Conservation (phyloP, 176 grass and related monocot species). For the Cenchrus fungigraminus region DNA sequence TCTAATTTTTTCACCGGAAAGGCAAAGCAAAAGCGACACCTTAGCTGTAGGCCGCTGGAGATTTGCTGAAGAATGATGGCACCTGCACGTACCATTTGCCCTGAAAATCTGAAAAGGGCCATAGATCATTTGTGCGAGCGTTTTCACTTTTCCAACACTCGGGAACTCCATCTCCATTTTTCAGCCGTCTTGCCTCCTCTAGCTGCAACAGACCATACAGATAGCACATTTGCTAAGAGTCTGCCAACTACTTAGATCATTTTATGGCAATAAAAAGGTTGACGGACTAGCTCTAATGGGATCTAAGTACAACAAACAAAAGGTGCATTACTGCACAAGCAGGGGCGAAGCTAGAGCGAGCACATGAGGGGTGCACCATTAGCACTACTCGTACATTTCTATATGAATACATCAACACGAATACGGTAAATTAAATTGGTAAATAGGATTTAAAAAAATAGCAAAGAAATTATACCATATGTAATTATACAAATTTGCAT, state of each 20-base stretch:
- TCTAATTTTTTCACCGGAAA: constrained; percentile 27
- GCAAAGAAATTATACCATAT: too few species aligned
- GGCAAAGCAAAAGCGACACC: constrained; percentile 48
- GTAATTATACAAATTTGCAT: too few species aligned
- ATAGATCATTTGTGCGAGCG: constrained; percentile 32
- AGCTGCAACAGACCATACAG: constrained; percentile 23
- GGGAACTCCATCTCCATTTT: neutral
- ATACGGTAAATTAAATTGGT: too few species aligned
- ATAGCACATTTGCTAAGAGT: neutral
- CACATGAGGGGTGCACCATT: too few species aligned
- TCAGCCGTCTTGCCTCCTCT: neutral
- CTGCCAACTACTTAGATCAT: constrained; percentile 1
- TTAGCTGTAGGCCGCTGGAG: constrained; percentile 36
- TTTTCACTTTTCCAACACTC: constrained; percentile 23
- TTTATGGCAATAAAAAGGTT: neutral
- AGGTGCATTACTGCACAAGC: neutral
- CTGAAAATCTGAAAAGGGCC: constrained; percentile 1
- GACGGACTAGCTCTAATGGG: neutral
- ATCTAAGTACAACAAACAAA: constrained; percentile 20
- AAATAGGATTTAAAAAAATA: too few species aligned
- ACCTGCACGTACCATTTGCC: constrained; percentile 29
- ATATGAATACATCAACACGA: too few species aligned
- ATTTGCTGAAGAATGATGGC: constrained; percentile 42
- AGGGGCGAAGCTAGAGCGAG: too few species aligned
- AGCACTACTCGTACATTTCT: too few species aligned